Percentiles rank a stretch among this genome's conserved stretches.
Evolutionary conservation across 345 rosid genomes (phyloP).

Genomic region (Clausena lansium): DNA sequence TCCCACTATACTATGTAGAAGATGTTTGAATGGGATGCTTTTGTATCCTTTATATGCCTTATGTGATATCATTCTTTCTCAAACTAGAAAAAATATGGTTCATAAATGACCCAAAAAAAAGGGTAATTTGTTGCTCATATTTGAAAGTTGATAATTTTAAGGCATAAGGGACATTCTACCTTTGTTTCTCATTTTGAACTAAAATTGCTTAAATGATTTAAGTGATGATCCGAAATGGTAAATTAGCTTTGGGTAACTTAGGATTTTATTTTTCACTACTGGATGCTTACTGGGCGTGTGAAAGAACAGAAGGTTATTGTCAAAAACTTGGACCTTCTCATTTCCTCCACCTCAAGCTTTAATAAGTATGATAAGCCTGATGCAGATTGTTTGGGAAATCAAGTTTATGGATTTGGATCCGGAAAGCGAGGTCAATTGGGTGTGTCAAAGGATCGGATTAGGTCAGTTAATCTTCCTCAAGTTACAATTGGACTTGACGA

Average conservation of each 20-base stretch:
- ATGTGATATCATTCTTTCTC: not conserved
- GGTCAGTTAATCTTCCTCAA: conserved; percentile 54
- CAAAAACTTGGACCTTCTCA: not conserved
- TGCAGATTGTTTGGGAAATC: conserved; percentile 39
- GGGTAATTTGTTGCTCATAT: not conserved
- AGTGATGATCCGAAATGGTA: not conserved
- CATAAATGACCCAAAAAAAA: not conserved
- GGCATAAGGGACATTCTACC: conserved; percentile 2
- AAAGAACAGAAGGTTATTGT: not conserved
- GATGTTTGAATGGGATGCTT: conserved; percentile 3
- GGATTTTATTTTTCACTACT: not conserved
- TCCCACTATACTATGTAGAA: not conserved
- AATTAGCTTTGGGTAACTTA: not conserved
- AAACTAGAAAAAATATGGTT: not conserved
- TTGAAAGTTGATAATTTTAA: conserved; percentile 8
- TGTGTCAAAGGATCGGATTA: conserved; percentile 36
- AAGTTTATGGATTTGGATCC: conserved; percentile 75
- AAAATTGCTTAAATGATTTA: not conserved
- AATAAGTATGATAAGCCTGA: conserved; percentile 1
- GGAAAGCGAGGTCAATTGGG: conserved; percentile 92
- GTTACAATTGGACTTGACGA: conserved; percentile 48
- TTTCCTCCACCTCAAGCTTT: conserved; percentile 3
- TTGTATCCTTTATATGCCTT: not conserved
- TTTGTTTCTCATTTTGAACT: not conserved
- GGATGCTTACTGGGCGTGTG: not conserved